phyloP scores from a whole-genome alignment of 73 alveolate species.

The Paramecium bursaria region DNA sequence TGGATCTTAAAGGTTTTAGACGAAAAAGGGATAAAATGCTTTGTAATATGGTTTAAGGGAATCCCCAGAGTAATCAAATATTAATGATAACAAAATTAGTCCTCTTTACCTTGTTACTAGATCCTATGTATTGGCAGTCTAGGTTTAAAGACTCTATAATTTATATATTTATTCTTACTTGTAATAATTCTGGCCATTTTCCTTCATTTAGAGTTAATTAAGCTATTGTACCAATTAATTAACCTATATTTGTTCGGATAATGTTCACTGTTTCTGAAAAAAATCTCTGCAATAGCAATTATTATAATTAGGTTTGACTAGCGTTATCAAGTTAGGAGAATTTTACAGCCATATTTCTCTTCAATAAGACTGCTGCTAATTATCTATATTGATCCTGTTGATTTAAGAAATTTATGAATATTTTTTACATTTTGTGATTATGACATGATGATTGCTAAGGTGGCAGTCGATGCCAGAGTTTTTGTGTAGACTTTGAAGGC shows the following conservation, averaged over 20 bases:
- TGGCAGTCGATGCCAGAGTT: conserved; percentile 42
- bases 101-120: conserved; percentile 54
- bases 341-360: conserved; percentile 68
- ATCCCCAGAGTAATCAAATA: conserved; percentile 63
- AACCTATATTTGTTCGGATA: conserved; percentile 54
- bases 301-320: conserved; percentile 30
- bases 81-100: conserved; percentile 22
- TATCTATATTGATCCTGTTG: conserved; percentile 54
- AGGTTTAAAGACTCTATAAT: conserved; percentile 1
- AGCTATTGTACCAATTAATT: conserved; percentile 40
- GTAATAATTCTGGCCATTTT: conserved; percentile 55
- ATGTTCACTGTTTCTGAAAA: conserved; percentile 23
- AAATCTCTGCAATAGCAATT: conserved; percentile 38
- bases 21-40: conserved; percentile 33
- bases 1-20: conserved; percentile 34
- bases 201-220: conserved; percentile 3
- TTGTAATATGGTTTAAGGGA: conserved; percentile 39
- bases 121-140: conserved; percentile 31
- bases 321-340: conserved; percentile 17
- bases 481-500: conserved; percentile 56
- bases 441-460: conserved; percentile 60
- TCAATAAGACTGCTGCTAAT: conserved; percentile 61
- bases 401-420: neutral
- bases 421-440: conserved; percentile 31
- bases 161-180: too few species aligned